Conservation (phyloP, 352 stramenopile species). For the Pythium monospermum region DNA sequence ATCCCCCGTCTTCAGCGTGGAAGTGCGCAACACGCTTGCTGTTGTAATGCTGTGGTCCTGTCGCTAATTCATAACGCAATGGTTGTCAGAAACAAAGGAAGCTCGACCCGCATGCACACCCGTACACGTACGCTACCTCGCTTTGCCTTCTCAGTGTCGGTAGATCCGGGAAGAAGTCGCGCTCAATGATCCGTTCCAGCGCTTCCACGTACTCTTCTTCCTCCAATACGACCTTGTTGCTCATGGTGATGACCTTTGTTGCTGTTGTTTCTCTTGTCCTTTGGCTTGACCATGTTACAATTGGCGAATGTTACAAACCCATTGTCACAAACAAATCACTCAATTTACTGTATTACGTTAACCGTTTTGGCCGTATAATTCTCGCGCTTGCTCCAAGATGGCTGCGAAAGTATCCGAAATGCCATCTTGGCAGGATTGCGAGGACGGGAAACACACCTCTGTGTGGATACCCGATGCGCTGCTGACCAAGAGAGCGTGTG, state of each 20-base stretch:
- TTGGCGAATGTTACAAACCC: slow-evolving; percentile 17
- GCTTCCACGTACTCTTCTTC: slow-evolving; percentile 76
- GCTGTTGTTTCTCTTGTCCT: slow-evolving; percentile 8
- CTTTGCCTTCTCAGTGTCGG: slow-evolving; percentile 47
- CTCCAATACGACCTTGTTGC: slow-evolving; percentile 63
- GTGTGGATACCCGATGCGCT: slow-evolving; percentile 11
- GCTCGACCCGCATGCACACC: too few species aligned
- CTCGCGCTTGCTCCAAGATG: slow-evolving; percentile 31
- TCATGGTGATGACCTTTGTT: slow-evolving; percentile 8
- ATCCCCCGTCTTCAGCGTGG: too few species aligned
- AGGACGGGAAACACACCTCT: slow-evolving; percentile 12
- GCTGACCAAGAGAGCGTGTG: slow-evolving; percentile 46
- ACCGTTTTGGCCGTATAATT: slow-evolving; percentile 32
- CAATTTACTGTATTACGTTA: slow-evolving; percentile 4
- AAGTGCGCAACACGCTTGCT: too few species aligned
- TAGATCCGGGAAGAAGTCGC: slow-evolving; percentile 84
- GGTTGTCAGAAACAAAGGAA: too few species aligned
- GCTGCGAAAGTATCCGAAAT: slow-evolving; percentile 32
- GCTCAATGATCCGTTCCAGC: slow-evolving; percentile 79
- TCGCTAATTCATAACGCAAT: too few species aligned
- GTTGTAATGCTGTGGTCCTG: too few species aligned
- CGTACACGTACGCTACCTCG: too few species aligned
- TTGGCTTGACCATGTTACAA: too few species aligned
- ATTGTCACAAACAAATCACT: not conserved
- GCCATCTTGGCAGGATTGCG: slow-evolving; percentile 10